Evolutionary conservation across 331 rosid species (phyloP).

Genomic region (Arachis monticola): DNA sequence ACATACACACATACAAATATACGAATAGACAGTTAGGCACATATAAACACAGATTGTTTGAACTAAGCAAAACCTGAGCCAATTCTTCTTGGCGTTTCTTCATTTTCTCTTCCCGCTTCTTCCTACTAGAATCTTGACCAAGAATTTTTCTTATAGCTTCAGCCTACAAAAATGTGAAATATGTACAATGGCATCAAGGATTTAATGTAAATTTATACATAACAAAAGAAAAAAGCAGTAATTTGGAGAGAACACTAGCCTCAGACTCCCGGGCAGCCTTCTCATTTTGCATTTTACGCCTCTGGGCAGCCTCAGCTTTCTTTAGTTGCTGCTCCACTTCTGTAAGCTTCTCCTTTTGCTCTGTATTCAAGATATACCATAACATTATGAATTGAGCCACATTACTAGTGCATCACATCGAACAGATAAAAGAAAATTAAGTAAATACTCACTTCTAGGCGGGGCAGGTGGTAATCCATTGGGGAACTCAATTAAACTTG

Average conservation of each 20-base stretch:
- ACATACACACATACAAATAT: too few species aligned
- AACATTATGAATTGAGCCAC: conserved; percentile 21
- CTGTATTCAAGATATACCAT: conserved; percentile 44
- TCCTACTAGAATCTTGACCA: conserved; percentile 94
- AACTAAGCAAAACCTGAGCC: conserved; percentile 65
- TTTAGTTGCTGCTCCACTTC: conserved; percentile 76
- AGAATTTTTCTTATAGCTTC: conserved; percentile 95
- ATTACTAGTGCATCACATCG: conserved; percentile 29
- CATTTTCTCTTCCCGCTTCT: conserved; percentile 85
- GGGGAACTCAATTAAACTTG: conserved; percentile 75
- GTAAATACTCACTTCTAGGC: conserved; percentile 80
- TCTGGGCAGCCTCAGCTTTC: conserved; percentile 80
- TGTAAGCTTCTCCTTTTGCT: conserved; percentile 72
- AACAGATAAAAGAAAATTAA: conserved; percentile 26
- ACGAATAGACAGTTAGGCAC: too few species aligned
- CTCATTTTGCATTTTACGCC: conserved; percentile 72
- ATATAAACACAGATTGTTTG: too few species aligned
- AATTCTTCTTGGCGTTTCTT: conserved; percentile 91
- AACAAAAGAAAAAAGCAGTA: background rate
- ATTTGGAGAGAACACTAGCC: conserved; percentile 47
- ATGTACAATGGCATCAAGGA: conserved; percentile 14
- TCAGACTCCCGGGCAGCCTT: conserved; percentile 73
- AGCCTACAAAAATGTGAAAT: conserved; percentile 55
- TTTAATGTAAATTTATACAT: conserved; percentile 14
- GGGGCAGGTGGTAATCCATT: conserved; percentile 95